These are phyloP conservation scores for Fusarium scirpi DNA, from an alignment of 2,329 filamentous ascomycete genomes.

Conservation along the genomic window DNA sequence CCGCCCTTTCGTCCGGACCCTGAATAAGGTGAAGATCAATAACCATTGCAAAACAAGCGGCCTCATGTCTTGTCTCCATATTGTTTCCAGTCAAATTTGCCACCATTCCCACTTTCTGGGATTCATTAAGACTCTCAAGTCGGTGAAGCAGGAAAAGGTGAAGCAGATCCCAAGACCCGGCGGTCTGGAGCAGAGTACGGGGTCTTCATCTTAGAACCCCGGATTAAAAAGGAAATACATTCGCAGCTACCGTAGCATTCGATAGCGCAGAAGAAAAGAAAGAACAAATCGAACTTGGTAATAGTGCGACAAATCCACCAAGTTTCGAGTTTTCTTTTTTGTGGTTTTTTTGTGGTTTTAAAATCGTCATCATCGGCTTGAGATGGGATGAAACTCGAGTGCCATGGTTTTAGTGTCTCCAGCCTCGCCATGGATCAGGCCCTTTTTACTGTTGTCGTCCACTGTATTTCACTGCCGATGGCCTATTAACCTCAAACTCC, in stretches of 20 bases:
- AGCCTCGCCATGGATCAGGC: constrained; percentile 25
- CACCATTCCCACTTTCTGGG: constrained; percentile 35
- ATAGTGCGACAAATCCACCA: constrained; percentile 11
- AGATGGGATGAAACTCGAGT: constrained; percentile 16
- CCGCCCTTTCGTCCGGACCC: constrained; percentile 4
- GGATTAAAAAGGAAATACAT: constrained; percentile 37
- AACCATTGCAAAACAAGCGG: constrained; percentile 16
- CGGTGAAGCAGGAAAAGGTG: constrained; percentile 35
- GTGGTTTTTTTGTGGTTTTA: not conserved
- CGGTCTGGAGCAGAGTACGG: constrained; percentile 36
- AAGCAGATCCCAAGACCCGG: constrained; percentile 23
- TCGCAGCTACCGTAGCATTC: not conserved
- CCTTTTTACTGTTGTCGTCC: not conserved
- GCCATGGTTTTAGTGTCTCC: constrained; percentile 3
- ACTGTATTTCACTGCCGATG: not conserved
- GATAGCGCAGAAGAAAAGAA: constrained; percentile 27
- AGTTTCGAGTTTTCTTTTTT: not conserved
- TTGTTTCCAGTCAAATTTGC: constrained; percentile 33
- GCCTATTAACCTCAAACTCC: constrained; percentile 8
- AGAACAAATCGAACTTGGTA: constrained; percentile 19
- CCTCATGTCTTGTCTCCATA: constrained; percentile 14
- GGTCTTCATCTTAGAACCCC: constrained; percentile 35
- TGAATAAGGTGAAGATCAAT: constrained; percentile 21
- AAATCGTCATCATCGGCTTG: constrained; percentile 10
- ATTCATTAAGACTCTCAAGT: constrained; percentile 22